Conservation (phyloP, 2,329 filamentous ascomycete species). For the Fusarium sterilihyphosum region DNA sequence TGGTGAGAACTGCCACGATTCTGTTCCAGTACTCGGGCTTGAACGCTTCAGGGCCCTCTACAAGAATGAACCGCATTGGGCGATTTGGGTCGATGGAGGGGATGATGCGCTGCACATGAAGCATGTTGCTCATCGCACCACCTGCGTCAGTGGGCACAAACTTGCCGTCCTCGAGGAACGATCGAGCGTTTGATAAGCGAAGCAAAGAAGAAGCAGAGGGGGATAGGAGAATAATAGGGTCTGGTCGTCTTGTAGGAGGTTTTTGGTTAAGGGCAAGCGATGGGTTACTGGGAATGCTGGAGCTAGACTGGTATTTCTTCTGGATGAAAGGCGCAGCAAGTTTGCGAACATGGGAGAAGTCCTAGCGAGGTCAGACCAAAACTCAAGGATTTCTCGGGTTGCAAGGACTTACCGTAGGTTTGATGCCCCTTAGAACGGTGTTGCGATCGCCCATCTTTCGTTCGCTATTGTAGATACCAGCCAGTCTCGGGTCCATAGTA, state of each 20-base stretch:
- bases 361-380: slow-evolving; percentile 60
- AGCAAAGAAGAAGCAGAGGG: slow-evolving; percentile 94
- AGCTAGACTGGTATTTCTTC: slow-evolving; percentile 60
- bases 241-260: slow-evolving; percentile 60
- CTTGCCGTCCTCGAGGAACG: slow-evolving; percentile 86
- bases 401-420: slow-evolving; percentile 75
- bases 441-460: slow-evolving; percentile 93
- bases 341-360: slow-evolving; percentile 94
- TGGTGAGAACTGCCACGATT: slow-evolving; percentile 96
- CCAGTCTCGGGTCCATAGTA: slow-evolving; percentile 80
- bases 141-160: slow-evolving; percentile 81
- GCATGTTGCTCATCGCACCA: slow-evolving; percentile 77
- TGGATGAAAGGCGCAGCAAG: slow-evolving; percentile 80
- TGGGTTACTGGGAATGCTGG: slow-evolving; percentile 54
- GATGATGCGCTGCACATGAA: slow-evolving; percentile 84
- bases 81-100: slow-evolving; percentile 75
- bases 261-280: slow-evolving; percentile 66
- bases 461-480: slow-evolving; percentile 92
- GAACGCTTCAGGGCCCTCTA: slow-evolving; percentile 93
- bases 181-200: slow-evolving; percentile 94
- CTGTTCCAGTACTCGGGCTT: slow-evolving; percentile 98
- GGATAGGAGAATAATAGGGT: slow-evolving; percentile 96
- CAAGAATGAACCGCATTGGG: slow-evolving; percentile 91
- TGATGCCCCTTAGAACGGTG: slow-evolving; percentile 84
- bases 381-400: neutral